These are phyloP conservation scores for Hexamita inflata DNA, from an alignment of 208 protist species.

Conservation along the genomic window DNA sequence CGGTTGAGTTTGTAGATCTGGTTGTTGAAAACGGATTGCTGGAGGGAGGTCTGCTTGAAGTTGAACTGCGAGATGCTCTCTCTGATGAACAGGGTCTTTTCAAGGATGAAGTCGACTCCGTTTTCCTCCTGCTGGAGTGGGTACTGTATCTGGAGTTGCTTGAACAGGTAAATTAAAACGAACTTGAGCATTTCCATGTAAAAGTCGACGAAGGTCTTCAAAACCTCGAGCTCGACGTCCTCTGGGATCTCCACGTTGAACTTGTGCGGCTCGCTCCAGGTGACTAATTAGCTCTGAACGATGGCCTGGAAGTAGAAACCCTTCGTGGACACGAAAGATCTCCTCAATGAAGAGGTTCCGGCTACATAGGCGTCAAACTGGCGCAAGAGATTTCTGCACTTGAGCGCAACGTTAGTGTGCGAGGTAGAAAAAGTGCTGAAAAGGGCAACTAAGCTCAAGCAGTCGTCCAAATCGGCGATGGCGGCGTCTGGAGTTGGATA, in stretches of 20 bases:
- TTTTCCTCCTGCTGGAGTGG: neutral
- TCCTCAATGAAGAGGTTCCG: slow-evolving; percentile 59
- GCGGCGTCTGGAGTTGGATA: slow-evolving; percentile 90
- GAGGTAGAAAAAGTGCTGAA: slow-evolving; percentile 62
- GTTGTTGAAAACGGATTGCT: neutral
- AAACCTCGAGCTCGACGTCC: slow-evolving; percentile 77
- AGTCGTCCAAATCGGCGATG: slow-evolving; percentile 80
- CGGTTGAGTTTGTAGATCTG: neutral
- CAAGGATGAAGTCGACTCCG: neutral
- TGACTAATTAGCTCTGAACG: slow-evolving; percentile 71
- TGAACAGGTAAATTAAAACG: slow-evolving; percentile 83
- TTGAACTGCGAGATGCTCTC: too few relatives aligned
- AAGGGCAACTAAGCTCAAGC: slow-evolving; percentile 68
- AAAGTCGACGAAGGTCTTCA: slow-evolving; percentile 86
- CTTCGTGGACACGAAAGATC: slow-evolving; percentile 91
- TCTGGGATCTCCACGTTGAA: slow-evolving; percentile 64
- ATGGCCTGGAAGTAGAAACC: slow-evolving; percentile 91
- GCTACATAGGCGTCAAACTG: slow-evolving; percentile 67
- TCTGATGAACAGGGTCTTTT: too few relatives aligned
- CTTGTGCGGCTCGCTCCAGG: slow-evolving; percentile 86
- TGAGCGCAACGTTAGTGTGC: slow-evolving; percentile 33
- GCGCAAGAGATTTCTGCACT: slow-evolving; percentile 55
- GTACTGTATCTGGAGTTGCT: neutral
- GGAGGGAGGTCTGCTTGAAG: neutral
- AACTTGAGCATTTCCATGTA: slow-evolving; percentile 82